These are phyloP conservation scores for Trichoderma aggressivum DNA, from an alignment of 2,329 filamentous ascomycete species.

Conservation along the genomic window DNA sequence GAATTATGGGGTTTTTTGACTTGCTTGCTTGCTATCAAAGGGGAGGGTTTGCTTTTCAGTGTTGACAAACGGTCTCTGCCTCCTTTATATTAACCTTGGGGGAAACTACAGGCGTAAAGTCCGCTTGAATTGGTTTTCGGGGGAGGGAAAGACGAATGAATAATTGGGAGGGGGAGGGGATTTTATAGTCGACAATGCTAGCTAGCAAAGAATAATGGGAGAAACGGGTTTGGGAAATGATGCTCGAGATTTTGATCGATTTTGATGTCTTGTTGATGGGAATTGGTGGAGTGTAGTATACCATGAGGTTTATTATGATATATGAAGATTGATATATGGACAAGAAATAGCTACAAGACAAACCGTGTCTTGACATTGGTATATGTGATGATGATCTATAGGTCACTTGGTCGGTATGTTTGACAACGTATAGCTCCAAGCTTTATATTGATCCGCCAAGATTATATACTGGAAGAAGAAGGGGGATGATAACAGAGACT, in stretches of 20 bases:
- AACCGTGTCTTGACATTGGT: too few relatives aligned
- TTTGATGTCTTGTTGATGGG: neutral
- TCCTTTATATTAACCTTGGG: constrained; percentile 12
- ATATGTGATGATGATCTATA: too few relatives aligned
- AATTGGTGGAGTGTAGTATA: neutral
- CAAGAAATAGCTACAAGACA: too few relatives aligned
- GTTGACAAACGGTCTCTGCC: constrained; percentile 6
- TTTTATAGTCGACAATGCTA: neutral
- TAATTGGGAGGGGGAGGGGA: neutral
- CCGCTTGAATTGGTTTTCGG: neutral
- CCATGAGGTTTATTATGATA: neutral
- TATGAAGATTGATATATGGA: neutral
- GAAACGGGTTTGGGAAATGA: neutral
- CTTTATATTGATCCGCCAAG: too few relatives aligned
- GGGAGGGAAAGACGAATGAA: neutral
- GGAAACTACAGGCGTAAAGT: neutral
- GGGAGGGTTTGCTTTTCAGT: constrained; percentile 5
- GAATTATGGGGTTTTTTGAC: neutral
- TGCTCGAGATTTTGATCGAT: neutral
- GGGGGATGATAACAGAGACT: too few relatives aligned
- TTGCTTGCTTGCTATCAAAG: neutral
- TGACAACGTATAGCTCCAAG: neutral
- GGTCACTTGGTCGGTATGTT: neutral
- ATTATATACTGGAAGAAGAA: too few relatives aligned
- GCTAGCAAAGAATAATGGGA: constrained; percentile 10